Conservation (phyloP, 495 filamentous ascomycete genomes). For the Aspergillus taichungensis region DNA sequence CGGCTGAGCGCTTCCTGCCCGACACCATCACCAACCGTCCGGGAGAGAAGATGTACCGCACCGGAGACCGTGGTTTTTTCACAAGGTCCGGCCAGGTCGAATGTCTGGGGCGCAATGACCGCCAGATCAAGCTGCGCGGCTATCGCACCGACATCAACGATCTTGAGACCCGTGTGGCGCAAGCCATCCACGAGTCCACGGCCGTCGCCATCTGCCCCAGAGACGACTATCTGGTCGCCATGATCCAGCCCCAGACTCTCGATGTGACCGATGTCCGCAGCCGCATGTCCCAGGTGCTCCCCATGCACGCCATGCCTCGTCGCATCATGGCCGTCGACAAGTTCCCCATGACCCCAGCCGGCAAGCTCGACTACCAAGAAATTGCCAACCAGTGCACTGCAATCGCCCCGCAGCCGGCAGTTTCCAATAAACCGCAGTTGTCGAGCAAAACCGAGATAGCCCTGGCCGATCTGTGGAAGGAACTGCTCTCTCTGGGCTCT, state of each 20-base stretch:
- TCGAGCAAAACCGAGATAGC: slow-evolving; percentile 1
- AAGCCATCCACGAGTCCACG: background rate
- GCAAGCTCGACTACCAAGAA: slow-evolving; percentile 21
- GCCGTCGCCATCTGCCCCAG: slow-evolving; percentile 4
- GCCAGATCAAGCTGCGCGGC: slow-evolving; percentile 29
- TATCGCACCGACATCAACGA: slow-evolving; percentile 27
- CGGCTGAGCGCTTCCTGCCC: slow-evolving; percentile 5
- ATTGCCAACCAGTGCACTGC: slow-evolving; percentile 2
- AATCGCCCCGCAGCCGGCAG: background rate
- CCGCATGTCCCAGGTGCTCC: slow-evolving; percentile 5
- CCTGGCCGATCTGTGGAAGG: slow-evolving; percentile 1
- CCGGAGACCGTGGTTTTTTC: slow-evolving; percentile 24
- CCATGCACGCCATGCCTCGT: slow-evolving; percentile 12
- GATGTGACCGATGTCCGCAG: slow-evolving; percentile 3
- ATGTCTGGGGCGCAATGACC: slow-evolving; percentile 22
- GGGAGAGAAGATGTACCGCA: slow-evolving; percentile 23
- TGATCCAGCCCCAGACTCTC: slow-evolving; percentile 10
- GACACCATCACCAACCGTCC: slow-evolving; percentile 4
- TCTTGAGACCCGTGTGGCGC: slow-evolving; percentile 14
- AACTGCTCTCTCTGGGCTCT: slow-evolving; percentile 4
- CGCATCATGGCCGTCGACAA: slow-evolving; percentile 9
- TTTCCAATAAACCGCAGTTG: background rate
- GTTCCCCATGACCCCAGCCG: slow-evolving; percentile 18
- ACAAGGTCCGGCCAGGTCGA: slow-evolving; percentile 14
- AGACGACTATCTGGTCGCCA: slow-evolving; percentile 15